Evolutionary conservation across 805 yeast genomes (phyloP).

Genomic region (Candida schatavii): DNA sequence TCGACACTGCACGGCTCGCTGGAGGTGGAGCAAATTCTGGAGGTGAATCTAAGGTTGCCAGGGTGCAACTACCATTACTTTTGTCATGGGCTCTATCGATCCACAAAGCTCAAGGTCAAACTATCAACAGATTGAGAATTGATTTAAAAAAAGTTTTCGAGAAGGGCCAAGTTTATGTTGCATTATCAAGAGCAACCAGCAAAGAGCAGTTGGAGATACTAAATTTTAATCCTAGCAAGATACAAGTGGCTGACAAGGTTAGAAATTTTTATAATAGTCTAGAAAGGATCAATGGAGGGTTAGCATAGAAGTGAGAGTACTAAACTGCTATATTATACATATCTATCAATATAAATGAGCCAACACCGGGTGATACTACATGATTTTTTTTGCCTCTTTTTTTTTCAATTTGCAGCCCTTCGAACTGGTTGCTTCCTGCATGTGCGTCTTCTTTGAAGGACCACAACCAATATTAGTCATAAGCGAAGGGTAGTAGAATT

Average conservation of each 20-base stretch:
- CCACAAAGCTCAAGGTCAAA: constrained; percentile 95
- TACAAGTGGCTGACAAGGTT: constrained; percentile 71
- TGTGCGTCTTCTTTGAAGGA: too few species aligned
- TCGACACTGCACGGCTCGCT: constrained; percentile 25
- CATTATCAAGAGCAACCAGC: constrained; percentile 84
- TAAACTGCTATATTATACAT: neutral
- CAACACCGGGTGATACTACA: too few species aligned
- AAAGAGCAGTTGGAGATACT: constrained; percentile 80
- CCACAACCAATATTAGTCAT: too few species aligned
- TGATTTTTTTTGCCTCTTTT: too few species aligned
- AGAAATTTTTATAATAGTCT: constrained; percentile 55
- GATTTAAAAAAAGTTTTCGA: constrained; percentile 78
- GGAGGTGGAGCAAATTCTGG: constrained; percentile 7
- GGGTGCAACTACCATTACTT: constrained; percentile 75
- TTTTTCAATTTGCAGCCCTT: too few species aligned
- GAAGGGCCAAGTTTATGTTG: constrained; percentile 95
- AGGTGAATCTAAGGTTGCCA: neutral
- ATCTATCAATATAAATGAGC: neutral
- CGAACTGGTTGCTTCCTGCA: too few species aligned
- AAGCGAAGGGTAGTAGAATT: too few species aligned
- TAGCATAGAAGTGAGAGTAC: neutral
- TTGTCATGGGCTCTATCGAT: constrained; percentile 97
- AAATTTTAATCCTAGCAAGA: constrained; percentile 63
- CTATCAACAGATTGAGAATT: constrained; percentile 70
- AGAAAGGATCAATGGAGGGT: neutral